Evolutionary conservation across 2,329 filamentous ascomycete genomes (phyloP), one percentile per base, ranked within the genome.

Genomic region (Phyllosticta citrichinensis): DNA sequence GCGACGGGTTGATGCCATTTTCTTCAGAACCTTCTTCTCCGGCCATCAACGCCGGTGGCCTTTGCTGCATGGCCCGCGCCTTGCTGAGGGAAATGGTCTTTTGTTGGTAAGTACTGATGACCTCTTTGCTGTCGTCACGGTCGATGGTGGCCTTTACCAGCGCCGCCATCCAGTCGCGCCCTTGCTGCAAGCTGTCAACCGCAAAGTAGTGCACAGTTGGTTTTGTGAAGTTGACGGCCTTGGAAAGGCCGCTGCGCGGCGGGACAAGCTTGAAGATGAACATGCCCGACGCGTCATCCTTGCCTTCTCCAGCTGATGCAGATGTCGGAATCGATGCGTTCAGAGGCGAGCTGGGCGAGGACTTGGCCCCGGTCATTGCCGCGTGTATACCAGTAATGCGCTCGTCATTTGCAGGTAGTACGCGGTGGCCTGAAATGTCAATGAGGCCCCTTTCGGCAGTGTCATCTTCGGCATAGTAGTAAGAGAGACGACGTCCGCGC

Each of bases 121-220:
- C 87, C 10, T 87, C 84, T 63, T 88, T 83, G 3, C 83, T 83
- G 68, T 84, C 77, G 67, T 99, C 94, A 63, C 93, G 87, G 71
- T 97, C 93, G 68, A 99, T 99, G 1, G 94, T 99, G 11, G 94
- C 94, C 77, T 99, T 99, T 90, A 99, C 96, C 57, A 99, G 78
- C 5, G 94, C 94, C 4, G 91, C 94, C 94, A 99, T 99, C 94
- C 94, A 99, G 51, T 95, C 78, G 12, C 94, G 86, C 17, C 94
- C 94, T 70, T 94, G 85, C 68, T 90, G 86, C 62, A 97, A 79
- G 68, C 88, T 96, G 58, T 95, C 92, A 22, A 97, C 91, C 5
- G 95, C 94, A 73, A 99, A 99, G 74, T 97, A 97, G 73, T 99
- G 94, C 50, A 97, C 89, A 9, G 91, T 94, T 4, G 94, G 94